Percentiles rank a stretch among this genome's conserved stretches.
Conservation (phyloP, 2,329 filamentous ascomycete species). For the Aspergillus novoparasiticus region DNA sequence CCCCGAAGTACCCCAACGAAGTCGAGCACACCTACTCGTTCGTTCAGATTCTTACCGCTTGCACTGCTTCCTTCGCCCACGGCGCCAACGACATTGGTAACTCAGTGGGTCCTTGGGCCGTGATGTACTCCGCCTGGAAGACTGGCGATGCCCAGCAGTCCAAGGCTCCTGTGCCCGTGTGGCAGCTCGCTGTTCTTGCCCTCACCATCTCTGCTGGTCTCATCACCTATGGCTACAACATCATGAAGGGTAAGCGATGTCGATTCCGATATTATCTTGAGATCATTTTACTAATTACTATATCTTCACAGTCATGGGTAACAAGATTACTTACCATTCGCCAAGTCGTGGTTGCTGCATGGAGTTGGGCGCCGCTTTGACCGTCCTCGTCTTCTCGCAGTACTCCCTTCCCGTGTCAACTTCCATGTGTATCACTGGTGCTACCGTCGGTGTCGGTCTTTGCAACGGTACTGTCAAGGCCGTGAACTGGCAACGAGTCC, state of each 20-base stretch:
- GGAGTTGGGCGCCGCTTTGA: conserved; percentile 79
- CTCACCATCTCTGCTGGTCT: conserved; percentile 67
- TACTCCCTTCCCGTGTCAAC: conserved; percentile 76
- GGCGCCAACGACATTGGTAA: conserved; percentile 78
- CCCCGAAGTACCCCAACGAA: conserved; percentile 69
- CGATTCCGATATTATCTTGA: background rate
- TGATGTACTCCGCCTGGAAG: conserved; percentile 68
- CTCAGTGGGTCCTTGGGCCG: conserved; percentile 69
- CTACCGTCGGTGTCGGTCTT: conserved; percentile 75
- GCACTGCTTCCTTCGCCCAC: conserved; percentile 59
- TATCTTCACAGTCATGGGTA: conserved; percentile 68
- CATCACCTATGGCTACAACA: conserved; percentile 78
- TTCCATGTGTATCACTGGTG: conserved; percentile 78
- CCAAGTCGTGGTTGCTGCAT: conserved; percentile 65
- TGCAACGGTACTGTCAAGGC: conserved; percentile 72
- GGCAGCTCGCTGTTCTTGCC: conserved; percentile 74
- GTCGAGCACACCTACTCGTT: conserved; percentile 65
- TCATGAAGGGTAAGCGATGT: conserved; percentile 68
- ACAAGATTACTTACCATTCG: conserved; percentile 74
- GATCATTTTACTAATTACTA: conserved; percentile 17
- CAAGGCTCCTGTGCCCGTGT: conserved; percentile 69
- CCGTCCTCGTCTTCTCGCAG: conserved; percentile 74
- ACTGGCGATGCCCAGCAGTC: conserved; percentile 63
- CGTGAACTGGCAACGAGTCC: conserved; percentile 75
- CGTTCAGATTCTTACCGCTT: conserved; percentile 57